These are phyloP conservation scores for Bauhinia variegata DNA, from an alignment of 306 rosid genomes.

Conservation along the genomic window DNA sequence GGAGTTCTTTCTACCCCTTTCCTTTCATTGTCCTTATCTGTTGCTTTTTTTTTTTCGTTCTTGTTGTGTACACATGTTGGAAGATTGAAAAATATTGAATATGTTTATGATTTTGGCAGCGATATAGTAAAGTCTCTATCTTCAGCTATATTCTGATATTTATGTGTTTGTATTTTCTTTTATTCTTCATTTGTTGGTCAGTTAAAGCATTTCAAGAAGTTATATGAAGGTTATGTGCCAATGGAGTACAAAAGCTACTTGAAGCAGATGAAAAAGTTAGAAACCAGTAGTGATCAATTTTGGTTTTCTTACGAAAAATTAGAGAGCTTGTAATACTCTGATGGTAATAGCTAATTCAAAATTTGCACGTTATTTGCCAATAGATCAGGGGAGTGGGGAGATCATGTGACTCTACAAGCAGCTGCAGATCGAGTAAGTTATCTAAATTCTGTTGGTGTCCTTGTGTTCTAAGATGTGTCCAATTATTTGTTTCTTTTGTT, in stretches of 20 bases:
- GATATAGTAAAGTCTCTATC: slow-evolving; percentile 12
- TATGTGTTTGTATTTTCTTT: not conserved
- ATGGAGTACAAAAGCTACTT: slow-evolving; percentile 83
- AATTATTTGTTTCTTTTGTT: not conserved
- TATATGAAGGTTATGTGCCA: slow-evolving; percentile 88
- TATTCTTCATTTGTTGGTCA: slow-evolving; percentile 40
- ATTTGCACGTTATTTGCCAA: slow-evolving; percentile 40
- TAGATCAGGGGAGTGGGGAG: slow-evolving; percentile 99
- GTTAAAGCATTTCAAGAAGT: slow-evolving; percentile 78
- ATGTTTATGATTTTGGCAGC: slow-evolving; percentile 10
- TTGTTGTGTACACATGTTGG: slow-evolving; percentile 3
- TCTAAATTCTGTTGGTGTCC: slow-evolving; percentile 16
- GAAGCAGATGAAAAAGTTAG: slow-evolving; percentile 91
- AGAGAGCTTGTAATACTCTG: slow-evolving; percentile 35
- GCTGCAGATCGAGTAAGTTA: slow-evolving; percentile 90
- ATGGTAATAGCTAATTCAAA: slow-evolving; percentile 38
- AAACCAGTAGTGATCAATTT: slow-evolving; percentile 43
- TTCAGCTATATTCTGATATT: slow-evolving; percentile 6
- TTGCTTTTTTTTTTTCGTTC: slow-evolving; percentile 2
- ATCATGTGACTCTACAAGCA: slow-evolving; percentile 94
- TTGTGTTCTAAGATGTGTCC: slow-evolving; percentile 1
- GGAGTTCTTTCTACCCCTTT: not conserved
- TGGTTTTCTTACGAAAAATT: slow-evolving; percentile 39
- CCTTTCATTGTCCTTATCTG: not conserved
- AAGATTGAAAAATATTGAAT: slow-evolving; percentile 10